Conservation (phyloP, 1,284 basidiomycete genomes). For the Bondarzewia mesenterica region DNA sequence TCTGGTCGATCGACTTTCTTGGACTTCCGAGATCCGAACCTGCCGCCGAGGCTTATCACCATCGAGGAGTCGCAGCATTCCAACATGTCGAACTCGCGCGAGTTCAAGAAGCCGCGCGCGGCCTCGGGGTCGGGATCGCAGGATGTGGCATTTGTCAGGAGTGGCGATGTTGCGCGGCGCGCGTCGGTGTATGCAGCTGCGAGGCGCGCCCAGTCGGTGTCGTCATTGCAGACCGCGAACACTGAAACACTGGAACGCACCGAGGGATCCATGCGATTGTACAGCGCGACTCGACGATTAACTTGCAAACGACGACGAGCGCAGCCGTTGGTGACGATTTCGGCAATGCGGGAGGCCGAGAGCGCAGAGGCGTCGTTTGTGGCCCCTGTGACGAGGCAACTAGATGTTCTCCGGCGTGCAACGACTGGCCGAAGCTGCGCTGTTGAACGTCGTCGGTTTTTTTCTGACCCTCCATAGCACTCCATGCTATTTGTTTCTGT, state of each 20-base stretch:
- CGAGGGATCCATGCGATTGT: slow-evolving; percentile 58
- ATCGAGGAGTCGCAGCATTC: slow-evolving; percentile 45
- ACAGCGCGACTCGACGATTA: slow-evolving; percentile 38
- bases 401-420: no score
- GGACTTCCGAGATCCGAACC: slow-evolving; percentile 63
- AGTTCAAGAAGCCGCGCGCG: neutral
- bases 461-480: no score
- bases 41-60: slow-evolving; percentile 48
- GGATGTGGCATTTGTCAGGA: neutral
- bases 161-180: slow-evolving; percentile 1
- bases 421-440: no score
- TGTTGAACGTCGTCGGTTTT: no score
- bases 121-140: neutral
- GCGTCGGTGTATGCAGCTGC: slow-evolving; percentile 25
- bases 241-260: slow-evolving; percentile 59
- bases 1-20: slow-evolving; percentile 26
- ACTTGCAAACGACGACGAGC: slow-evolving; percentile 17
- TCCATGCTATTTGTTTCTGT: no score
- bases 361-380: no score
- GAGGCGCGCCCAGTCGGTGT: slow-evolving; percentile 34
- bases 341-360: no score
- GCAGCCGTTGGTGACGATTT: slow-evolving; percentile 13
- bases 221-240: slow-evolving; percentile 49
- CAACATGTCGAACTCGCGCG: slow-evolving; percentile 18
- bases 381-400: no score